These are phyloP conservation scores for Seiridium cupressi DNA, from an alignment of 2,329 filamentous ascomycete genomes.

Conservation along the genomic window DNA sequence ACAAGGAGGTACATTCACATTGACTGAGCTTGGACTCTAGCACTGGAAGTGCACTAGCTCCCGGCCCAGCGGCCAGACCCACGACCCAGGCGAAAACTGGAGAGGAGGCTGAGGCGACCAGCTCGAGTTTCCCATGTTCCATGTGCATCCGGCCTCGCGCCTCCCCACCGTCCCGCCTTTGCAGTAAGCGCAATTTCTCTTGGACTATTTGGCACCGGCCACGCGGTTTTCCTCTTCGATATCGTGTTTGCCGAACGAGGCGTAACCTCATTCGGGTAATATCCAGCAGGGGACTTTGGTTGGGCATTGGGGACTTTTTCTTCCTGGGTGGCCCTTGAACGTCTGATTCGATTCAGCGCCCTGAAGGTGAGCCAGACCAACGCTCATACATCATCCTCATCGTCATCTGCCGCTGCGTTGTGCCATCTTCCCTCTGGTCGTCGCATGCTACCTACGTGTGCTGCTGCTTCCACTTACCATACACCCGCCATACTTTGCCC, in stretches of 20 bases:
- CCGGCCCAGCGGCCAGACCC: too few species aligned
- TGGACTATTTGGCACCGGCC: background rate
- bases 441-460: background rate
- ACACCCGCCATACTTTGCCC: too few species aligned
- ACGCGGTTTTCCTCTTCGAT: constrained; percentile 1
- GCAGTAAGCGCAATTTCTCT: background rate
- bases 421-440: background rate
- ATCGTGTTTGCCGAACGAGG: constrained; percentile 1
- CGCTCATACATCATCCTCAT: constrained; percentile 6
- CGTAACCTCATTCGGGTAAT: constrained; percentile 6
- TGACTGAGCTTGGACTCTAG: too few species aligned
- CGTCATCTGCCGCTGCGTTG: background rate
- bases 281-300: constrained; percentile 2
- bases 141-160: background rate
- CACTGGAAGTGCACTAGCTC: too few species aligned
- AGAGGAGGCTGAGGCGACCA: background rate
- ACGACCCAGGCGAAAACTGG: background rate
- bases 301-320: background rate
- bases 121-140: background rate
- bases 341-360: background rate
- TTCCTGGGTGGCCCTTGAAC: background rate
- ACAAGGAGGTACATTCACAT: too few species aligned
- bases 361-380: constrained; percentile 9
- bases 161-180: background rate
- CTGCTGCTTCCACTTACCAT: background rate